Base-by-base conservation (phyloP, 495 filamentous ascomycete genomes). In the Penicillium verhagenii region DNA sequence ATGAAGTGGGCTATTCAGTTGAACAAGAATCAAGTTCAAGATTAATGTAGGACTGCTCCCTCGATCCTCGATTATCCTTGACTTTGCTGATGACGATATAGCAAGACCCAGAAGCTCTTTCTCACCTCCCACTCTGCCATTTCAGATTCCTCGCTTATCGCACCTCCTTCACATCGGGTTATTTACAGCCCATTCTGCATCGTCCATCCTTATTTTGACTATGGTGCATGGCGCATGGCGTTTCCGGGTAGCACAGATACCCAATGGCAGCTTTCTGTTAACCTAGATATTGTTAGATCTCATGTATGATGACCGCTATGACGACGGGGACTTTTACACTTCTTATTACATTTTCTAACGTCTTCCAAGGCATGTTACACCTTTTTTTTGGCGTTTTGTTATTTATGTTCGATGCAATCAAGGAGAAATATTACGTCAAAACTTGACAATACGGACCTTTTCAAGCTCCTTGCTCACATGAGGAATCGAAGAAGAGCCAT, bases 1-100 rank as follows among this genome's bases (percentile, higher is more conserved):
- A 77, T 91, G 74, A 83, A 71, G 59, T 90, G 88, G 85, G 82
- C 80, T 31, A 73, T 91, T 18, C 85, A 77, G 37, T 75, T 91
- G 43, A 82, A 85, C 69, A 67, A 76, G 29, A 82, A 79, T 39
- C 74, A 63, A 33, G 54, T 85, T 40, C 71, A 76, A 37, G 76
- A 73, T 47, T 47, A 25, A 26, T 26, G 23, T 33, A 31, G 25
- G 23, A 35, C 7, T 16, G 9, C 3, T 18, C n/a, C 20, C n/a
- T 23, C 23, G 2, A 49, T 16, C 38, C 33, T 39, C 20, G 21
- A 9, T 46, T 19, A 23, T 18, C 11, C n/a, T 16, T 14, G 11
- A 8, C 26, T 10, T 26, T 45, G 13, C 38, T 42, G 20, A 42
- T 18, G 18, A 20, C 21, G 38, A 26, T 28, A 24, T 28, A 45